phyloP scores from a whole-genome alignment of 176 grass and related monocot genomes.

The Musa troglodytarum region DNA sequence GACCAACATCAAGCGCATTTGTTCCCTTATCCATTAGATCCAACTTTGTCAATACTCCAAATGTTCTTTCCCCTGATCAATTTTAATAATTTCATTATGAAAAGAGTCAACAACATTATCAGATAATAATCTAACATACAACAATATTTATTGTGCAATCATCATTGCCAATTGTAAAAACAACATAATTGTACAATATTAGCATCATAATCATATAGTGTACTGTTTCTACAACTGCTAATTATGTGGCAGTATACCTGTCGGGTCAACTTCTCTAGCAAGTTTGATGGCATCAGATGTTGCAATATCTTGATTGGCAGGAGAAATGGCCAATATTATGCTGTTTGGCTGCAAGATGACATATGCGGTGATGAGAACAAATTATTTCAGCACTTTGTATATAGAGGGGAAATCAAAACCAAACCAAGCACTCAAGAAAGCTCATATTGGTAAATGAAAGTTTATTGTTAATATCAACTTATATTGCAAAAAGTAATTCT shows the following conservation, averaged over 20 bases:
- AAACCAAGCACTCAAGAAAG: neutral
- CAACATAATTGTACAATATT: too few species aligned
- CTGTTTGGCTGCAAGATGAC: constrained; percentile 54
- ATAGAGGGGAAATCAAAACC: neutral
- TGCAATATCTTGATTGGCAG: constrained; percentile 98
- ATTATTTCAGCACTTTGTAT: neutral
- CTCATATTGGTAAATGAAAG: neutral
- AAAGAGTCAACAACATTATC: neutral
- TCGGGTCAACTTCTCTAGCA: constrained; percentile 73
- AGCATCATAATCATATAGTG: neutral
- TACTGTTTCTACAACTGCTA: neutral
- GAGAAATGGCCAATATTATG: constrained; percentile 79
- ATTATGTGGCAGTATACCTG: constrained; percentile 28
- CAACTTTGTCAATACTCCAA: constrained; percentile 80
- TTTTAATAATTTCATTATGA: constrained; percentile 14
- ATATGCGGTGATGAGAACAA: neutral
- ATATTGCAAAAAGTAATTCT: too few species aligned
- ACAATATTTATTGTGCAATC: neutral
- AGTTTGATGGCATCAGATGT: constrained; percentile 96
- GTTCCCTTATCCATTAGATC: constrained; percentile 92
- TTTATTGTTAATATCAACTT: too few species aligned
- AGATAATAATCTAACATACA: neutral
- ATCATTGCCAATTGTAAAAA: neutral
- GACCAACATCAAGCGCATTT: constrained; percentile 63
- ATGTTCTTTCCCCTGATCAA: constrained; percentile 65